phyloP scores from a whole-genome alignment of 257 asterid genomes.

The Coffea canephora region DNA sequence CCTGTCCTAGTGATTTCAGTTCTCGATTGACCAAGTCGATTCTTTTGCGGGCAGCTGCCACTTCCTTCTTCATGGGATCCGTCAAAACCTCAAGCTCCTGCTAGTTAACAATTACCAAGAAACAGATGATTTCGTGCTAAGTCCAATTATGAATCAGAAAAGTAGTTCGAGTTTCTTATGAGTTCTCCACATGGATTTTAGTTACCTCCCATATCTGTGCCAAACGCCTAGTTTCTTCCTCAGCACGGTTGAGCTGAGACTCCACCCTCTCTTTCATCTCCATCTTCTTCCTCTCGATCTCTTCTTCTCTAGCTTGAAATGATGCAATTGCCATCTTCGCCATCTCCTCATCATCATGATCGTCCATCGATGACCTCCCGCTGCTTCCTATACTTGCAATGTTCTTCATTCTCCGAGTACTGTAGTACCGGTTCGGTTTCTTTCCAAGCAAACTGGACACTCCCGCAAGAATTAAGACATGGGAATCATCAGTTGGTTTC shows the following conservation, averaged over 20 bases:
- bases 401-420: slow-evolving; percentile 38
- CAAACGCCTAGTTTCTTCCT: slow-evolving; percentile 62
- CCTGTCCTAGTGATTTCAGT: slow-evolving; percentile 68
- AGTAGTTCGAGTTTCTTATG: background rate
- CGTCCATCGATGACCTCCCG: slow-evolving; percentile 49
- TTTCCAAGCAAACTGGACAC: background rate
- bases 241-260: slow-evolving; percentile 75
- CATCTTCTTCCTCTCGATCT: slow-evolving; percentile 73
- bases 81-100: slow-evolving; percentile 86
- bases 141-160: background rate
- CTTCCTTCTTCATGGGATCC: slow-evolving; percentile 92
- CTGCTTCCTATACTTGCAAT: slow-evolving; percentile 52
- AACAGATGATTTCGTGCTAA: background rate
- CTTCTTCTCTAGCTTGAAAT: slow-evolving; percentile 69
- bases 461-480: no score
- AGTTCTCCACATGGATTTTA: background rate
- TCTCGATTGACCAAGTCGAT: slow-evolving; percentile 70
- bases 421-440: background rate
- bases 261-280: slow-evolving; percentile 67
- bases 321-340: slow-evolving; percentile 54
- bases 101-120: background rate
- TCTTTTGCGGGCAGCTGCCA: slow-evolving; percentile 59
- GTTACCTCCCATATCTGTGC: slow-evolving; percentile 78
- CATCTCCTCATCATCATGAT: slow-evolving; percentile 55
- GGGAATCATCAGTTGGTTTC: background rate